A percentile compares a stretch with the other conserved stretches of the same genome.
Conservation (phyloP, 164 flowering plant species). For the Tinospora cordifolia region DNA sequence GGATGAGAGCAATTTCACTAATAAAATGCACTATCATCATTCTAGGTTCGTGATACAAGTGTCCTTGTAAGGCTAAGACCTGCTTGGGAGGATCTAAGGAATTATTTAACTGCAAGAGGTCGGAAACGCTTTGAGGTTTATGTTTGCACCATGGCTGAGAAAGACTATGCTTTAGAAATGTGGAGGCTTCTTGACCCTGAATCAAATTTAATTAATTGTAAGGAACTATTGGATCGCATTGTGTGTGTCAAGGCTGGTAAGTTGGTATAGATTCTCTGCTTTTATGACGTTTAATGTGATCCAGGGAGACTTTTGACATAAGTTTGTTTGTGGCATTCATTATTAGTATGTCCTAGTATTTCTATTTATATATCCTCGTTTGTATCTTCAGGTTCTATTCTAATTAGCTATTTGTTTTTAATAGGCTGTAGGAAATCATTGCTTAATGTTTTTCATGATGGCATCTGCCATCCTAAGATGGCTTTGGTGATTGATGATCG, state of each 20-base stretch:
- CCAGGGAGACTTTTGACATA: not conserved
- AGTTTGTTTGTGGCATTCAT: not conserved
- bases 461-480: slow-evolving; percentile 96
- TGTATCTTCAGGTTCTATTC: not conserved
- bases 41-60: slow-evolving; percentile 97
- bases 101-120: slow-evolving; percentile 93
- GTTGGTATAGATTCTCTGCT: slow-evolving; percentile 12
- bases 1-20: not conserved
- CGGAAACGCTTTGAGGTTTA: slow-evolving; percentile 99
- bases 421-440: slow-evolving; percentile 79
- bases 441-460: slow-evolving; percentile 84
- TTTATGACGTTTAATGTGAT: not conserved
- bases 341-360: not conserved
- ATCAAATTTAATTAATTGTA: slow-evolving; percentile 68
- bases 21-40: slow-evolving; percentile 12
- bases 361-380: not conserved
- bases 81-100: slow-evolving; percentile 98
- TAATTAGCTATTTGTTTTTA: slow-evolving; percentile 10
- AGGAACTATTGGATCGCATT: slow-evolving; percentile 69
- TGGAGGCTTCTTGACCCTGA: slow-evolving; percentile 99
- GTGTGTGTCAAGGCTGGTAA: slow-evolving; percentile 96
- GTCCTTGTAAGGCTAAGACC: slow-evolving; percentile 99
- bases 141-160: slow-evolving; percentile 99
- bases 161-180: slow-evolving; percentile 99
- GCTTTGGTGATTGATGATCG: slow-evolving; percentile 98